Evolutionary conservation across 768 basidiomycete genomes (phyloP).

Genomic region (Leccinum uliginosum): DNA sequence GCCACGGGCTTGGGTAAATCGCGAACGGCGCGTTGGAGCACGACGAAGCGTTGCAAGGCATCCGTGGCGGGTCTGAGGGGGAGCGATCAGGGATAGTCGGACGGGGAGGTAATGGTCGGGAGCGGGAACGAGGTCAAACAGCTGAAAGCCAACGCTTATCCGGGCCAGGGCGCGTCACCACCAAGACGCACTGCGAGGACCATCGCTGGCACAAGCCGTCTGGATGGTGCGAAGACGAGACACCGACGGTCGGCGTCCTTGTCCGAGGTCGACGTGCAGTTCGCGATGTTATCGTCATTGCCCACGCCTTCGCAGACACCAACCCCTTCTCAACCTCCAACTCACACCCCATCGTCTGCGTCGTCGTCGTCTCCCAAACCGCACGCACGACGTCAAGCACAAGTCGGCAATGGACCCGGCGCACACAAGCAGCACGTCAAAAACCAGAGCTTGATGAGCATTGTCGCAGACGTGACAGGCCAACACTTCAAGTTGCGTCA

Average conservation of each 20-base stretch:
- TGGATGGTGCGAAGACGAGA: neutral
- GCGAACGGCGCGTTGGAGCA: slow-evolving; percentile 2
- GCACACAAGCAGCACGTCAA: neutral
- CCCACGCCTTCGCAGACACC: neutral
- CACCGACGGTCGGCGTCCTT: slow-evolving; percentile 15
- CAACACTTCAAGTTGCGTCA: no score
- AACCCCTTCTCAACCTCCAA: no score
- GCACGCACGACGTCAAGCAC: neutral
- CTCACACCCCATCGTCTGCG: neutral
- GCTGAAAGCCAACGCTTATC: no score
- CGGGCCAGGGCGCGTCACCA: neutral
- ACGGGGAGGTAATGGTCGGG: slow-evolving; percentile 6
- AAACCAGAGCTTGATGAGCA: slow-evolving; percentile 51
- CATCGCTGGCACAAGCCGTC: neutral
- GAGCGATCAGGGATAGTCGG: no score
- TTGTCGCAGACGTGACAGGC: no score
- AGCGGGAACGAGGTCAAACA: neutral
- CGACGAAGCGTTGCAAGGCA: slow-evolving; percentile 3
- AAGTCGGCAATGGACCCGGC: slow-evolving; percentile 14
- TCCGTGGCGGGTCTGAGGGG: slow-evolving; percentile 7
- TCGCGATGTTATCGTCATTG: neutral
- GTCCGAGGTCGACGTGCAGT: neutral
- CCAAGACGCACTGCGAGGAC: neutral
- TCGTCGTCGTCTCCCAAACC: neutral
- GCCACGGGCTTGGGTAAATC: neutral